Base-by-base conservation (phyloP, 164 flowering plant species). In the Saururus chinensis region DNA sequence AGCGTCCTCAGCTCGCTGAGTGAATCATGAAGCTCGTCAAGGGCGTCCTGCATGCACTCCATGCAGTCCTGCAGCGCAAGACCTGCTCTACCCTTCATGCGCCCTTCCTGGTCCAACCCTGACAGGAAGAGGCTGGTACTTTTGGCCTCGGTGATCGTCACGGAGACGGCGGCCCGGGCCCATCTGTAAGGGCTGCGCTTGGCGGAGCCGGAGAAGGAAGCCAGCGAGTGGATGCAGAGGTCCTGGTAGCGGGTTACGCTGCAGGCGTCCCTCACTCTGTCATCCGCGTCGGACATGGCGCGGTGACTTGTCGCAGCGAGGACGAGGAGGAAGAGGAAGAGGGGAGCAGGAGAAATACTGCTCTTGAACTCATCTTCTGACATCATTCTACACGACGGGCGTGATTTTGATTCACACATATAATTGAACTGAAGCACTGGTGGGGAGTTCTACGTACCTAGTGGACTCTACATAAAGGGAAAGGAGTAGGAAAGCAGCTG, bases 91-190 rank as follows among this genome's bases (percentile, higher is more conserved):
- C 81, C 76, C 20, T 51, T 70, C 62, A 71, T 16, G 0, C 13
- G 1, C 19, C 62, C 52, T 0, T 14, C 9, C 10, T 21, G 59
- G 51, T 60, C 82, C 70, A 76, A 8, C 10, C 53, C 53, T 0
- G 25, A 25, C 30, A 87, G 40, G 75, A 60, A 77, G 20, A 8
- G 22, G 8, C 69, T 52, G 0, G 70, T 75, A 0, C 20, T 62
- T 67, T 86, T 82, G 0, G 81, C 74, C 62, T 84, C 87, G 0
- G 59, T 49, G 4, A 84, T 49, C 0, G 95, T 75, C 35, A 92
- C 92, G 0, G 92, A 79, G 4, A 92, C 87, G 4, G 86, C 88
- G 0, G 86, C 96, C 6, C 95, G 69, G 0, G 96, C 98, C 95
- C 96, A 86, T 40, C 17, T 69, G 14, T 69, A 73, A 0, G 86